Evolutionary conservation across 176 grass and related monocot species (phyloP).

Genomic region (Themeda triandra): DNA sequence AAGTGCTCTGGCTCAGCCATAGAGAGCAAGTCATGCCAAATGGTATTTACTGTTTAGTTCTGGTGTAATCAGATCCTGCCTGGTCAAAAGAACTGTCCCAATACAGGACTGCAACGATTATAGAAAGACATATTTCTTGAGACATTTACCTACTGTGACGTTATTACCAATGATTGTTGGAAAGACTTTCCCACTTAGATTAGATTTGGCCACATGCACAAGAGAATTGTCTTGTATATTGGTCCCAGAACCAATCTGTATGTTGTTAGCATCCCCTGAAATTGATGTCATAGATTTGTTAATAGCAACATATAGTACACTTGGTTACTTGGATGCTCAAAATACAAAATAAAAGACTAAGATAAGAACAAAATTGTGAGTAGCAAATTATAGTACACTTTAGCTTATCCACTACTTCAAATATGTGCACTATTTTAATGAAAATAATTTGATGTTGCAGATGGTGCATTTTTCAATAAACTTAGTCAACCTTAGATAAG

Average conservation of each 20-base stretch:
- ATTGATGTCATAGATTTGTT: constrained; percentile 10
- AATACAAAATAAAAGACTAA: not conserved
- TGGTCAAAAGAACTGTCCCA: not conserved
- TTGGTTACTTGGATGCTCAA: not conserved
- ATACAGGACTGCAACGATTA: not conserved
- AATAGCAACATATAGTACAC: not conserved
- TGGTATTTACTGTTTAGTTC: not conserved
- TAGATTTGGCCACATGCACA: constrained; percentile 95
- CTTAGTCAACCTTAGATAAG: not conserved
- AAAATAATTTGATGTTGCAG: not conserved
- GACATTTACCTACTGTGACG: constrained; percentile 86
- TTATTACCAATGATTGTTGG: constrained; percentile 87
- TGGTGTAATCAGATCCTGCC: constrained; percentile 10
- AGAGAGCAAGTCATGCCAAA: not conserved
- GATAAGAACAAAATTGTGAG: not conserved
- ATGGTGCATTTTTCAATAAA: not conserved
- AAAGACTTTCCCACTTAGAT: constrained; percentile 88
- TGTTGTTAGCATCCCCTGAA: constrained; percentile 80
- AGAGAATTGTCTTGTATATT: constrained; percentile 99
- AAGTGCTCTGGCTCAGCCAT: not conserved
- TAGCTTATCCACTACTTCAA: not conserved
- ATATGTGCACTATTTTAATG: not conserved
- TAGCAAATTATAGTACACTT: constrained; percentile 4
- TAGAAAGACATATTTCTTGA: constrained; percentile 9
- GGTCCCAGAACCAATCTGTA: constrained; percentile 82